Conservation (phyloP, 306 rosid species). For the Pachyrhizus erosus region DNA sequence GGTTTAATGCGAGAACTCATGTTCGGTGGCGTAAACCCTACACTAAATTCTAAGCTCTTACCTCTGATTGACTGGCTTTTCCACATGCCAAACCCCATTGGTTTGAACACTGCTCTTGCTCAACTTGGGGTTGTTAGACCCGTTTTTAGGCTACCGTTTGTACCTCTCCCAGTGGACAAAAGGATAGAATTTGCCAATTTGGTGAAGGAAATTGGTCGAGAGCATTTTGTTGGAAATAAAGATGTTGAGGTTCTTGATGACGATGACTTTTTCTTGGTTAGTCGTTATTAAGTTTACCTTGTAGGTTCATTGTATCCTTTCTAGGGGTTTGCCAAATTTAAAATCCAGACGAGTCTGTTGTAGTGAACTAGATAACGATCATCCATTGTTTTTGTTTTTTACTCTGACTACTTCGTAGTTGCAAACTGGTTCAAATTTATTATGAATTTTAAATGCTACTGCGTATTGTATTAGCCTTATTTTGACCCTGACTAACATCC, state of each 20-base stretch:
- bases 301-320: slow-evolving; percentile 35
- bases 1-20: slow-evolving; percentile 82
- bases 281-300: slow-evolving; percentile 59
- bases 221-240: slow-evolving; percentile 80
- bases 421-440: slow-evolving; percentile 31
- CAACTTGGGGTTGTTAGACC: slow-evolving; percentile 96
- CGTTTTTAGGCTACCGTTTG: slow-evolving; percentile 92
- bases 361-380: background rate
- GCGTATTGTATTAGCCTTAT: slow-evolving; percentile 17
- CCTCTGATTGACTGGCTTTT: slow-evolving; percentile 91
- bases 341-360: slow-evolving; percentile 34
- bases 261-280: slow-evolving; percentile 64
- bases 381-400: slow-evolving; percentile 36
- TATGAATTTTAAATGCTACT: slow-evolving; percentile 1
- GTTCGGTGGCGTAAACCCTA: slow-evolving; percentile 70
- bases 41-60: slow-evolving; percentile 67
- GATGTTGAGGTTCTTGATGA: slow-evolving; percentile 78
- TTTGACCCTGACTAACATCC: slow-evolving; percentile 1
- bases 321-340: slow-evolving; percentile 13
- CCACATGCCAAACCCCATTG: slow-evolving; percentile 88
- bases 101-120: slow-evolving; percentile 92
- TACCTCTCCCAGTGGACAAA: slow-evolving; percentile 80
- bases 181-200: slow-evolving; percentile 74
- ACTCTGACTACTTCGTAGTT: slow-evolving; percentile 24
- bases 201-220: slow-evolving; percentile 81